These are phyloP conservation scores for Botrytis byssoidea DNA, from an alignment of 2,329 filamentous ascomycete species.

Conservation along the genomic window DNA sequence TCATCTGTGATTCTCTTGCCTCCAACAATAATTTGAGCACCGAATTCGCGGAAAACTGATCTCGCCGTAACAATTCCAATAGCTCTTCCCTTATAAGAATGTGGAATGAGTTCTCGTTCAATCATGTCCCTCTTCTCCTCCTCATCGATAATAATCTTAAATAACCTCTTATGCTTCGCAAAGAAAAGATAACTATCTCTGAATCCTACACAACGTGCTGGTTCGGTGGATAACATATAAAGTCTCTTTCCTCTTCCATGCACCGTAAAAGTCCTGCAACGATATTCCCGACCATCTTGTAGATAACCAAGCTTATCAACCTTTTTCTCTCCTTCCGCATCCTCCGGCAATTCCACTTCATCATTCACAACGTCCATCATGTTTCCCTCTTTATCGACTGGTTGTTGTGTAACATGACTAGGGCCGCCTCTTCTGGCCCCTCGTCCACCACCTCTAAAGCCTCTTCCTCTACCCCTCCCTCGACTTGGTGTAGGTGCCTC, in stretches of 20 bases:
- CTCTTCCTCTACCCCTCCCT: conserved; percentile 62
- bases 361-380: conserved; percentile 88
- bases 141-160: conserved; percentile 97
- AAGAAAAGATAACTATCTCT: conserved; percentile 98
- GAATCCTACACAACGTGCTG: conserved; percentile 94
- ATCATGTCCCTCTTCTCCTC: conserved; percentile 98
- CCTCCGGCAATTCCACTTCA: conserved; percentile 84
- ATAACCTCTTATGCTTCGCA: conserved; percentile 92
- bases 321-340: conserved; percentile 86
- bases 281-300: conserved; percentile 82
- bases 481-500: conserved; percentile 50
- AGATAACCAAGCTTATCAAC: conserved; percentile 87
- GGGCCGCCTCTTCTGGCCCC: conserved; percentile 68
- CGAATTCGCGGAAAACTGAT: conserved; percentile 96
- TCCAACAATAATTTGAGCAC: conserved; percentile 88
- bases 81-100: conserved; percentile 96
- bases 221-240: conserved; percentile 98
- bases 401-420: conserved; percentile 75
- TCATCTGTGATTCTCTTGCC: conserved; percentile 85
- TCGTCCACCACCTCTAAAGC: conserved; percentile 56
- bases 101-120: conserved; percentile 89
- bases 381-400: conserved; percentile 91
- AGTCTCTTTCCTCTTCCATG: conserved; percentile 77
- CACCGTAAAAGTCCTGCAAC: conserved; percentile 92
- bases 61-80: conserved; percentile 96